These are phyloP conservation scores for Amanita rubescens DNA, from an alignment of 768 basidiomycete species.

Conservation along the genomic window DNA sequence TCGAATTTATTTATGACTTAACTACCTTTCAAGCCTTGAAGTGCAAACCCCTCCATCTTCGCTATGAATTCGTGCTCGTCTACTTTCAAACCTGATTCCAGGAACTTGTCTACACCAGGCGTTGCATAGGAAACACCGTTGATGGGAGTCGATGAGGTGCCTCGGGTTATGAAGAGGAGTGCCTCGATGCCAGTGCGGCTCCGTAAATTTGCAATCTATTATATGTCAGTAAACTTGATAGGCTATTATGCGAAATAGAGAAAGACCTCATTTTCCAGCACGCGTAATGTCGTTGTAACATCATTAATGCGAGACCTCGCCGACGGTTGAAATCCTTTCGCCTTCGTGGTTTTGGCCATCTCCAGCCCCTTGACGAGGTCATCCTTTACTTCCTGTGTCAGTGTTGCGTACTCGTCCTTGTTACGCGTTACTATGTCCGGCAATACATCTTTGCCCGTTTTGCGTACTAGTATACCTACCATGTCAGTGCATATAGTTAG, in stretches of 20 bases:
- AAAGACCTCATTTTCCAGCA: conserved; percentile 10
- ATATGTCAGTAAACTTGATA: neutral
- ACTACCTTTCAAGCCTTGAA: conserved; percentile 13
- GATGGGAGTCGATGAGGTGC: conserved; percentile 6
- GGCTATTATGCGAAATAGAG: neutral
- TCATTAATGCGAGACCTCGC: conserved; percentile 10
- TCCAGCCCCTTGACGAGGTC: conserved; percentile 8
- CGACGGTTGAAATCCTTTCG: conserved; percentile 4
- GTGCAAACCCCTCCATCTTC: conserved; percentile 12
- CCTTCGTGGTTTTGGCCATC: conserved; percentile 8
- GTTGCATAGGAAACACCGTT: conserved; percentile 10
- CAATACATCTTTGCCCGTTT: neutral
- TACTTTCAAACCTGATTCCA: conserved; percentile 9
- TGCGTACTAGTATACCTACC: neutral
- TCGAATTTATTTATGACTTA: neutral
- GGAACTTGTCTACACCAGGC: conserved; percentile 11
- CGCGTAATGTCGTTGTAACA: conserved; percentile 6
- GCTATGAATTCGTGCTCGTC: conserved; percentile 13
- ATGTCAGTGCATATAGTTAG: neutral
- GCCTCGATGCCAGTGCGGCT: conserved; percentile 12
- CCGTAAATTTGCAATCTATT: conserved; percentile 11
- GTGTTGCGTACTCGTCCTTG: neutral
- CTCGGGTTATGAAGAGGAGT: conserved; percentile 10
- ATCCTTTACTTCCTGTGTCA: conserved; percentile 1
- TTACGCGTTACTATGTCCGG: conserved; percentile 4